Percentiles rank a stretch among this genome's conserved stretches.
These are phyloP conservation scores for Coemansia sp. DNA, from an alignment of 192 early-diverging fungal genomes.

Conservation along the genomic window DNA sequence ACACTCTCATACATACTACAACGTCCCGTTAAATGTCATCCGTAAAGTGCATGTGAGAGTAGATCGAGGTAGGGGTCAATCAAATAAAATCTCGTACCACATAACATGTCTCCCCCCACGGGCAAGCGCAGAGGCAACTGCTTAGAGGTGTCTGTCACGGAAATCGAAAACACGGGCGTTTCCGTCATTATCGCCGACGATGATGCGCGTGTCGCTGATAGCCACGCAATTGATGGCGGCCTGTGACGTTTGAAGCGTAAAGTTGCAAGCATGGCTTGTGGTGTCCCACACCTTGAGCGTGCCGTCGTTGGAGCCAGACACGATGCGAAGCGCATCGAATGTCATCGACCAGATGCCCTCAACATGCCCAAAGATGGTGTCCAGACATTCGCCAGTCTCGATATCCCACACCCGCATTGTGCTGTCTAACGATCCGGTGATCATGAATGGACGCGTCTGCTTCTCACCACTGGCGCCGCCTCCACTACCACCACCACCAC, in stretches of 20 bases:
- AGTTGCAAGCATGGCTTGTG: conserved; percentile 64
- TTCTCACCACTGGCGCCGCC: conserved; percentile 5
- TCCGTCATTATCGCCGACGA: conserved; percentile 85
- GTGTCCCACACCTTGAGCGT: conserved; percentile 78
- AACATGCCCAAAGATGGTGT: conserved; percentile 76
- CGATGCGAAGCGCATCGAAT: conserved; percentile 73
- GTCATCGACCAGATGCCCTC: conserved; percentile 83
- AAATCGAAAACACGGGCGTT: conserved; percentile 83
- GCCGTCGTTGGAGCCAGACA: conserved; percentile 67
- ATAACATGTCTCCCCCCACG: too few relatives aligned
- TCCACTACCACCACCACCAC: too few relatives aligned
- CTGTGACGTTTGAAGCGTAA: conserved; percentile 63
- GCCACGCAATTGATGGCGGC: conserved; percentile 79
- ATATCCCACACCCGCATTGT: conserved; percentile 93
- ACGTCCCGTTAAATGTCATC: too few relatives aligned
- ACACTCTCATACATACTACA: too few relatives aligned
- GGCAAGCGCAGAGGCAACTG: too few relatives aligned
- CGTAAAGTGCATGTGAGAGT: too few relatives aligned
- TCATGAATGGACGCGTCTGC: conserved; percentile 55
- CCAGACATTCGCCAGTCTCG: conserved; percentile 71
- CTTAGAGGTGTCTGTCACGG: conserved; percentile 25
- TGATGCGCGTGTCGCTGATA: conserved; percentile 84
- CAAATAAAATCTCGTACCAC: too few relatives aligned
- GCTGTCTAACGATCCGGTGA: conserved; percentile 83
- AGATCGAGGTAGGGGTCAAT: too few relatives aligned